Conservation (phyloP, 169 alveolate genomes). For the Babesia caballi region DNA sequence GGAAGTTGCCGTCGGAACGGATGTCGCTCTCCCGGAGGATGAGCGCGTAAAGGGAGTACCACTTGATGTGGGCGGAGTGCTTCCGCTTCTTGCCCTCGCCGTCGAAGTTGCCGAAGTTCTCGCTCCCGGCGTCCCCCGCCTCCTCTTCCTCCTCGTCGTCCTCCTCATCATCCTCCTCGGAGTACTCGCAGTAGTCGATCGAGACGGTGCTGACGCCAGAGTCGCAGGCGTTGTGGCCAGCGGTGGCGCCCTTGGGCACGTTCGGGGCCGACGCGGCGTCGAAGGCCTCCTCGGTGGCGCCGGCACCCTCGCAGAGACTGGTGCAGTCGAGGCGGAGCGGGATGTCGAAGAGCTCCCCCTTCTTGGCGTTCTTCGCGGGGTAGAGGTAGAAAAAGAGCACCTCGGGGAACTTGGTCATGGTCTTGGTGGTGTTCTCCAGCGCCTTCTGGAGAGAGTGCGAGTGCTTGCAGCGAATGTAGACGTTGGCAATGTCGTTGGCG, state of each 20-base stretch:
- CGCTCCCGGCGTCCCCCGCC: constrained; percentile 1
- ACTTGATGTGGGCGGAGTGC: constrained; percentile 68
- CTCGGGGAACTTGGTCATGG: constrained; percentile 81
- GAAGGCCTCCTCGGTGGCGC: constrained; percentile 35
- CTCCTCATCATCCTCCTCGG: constrained; percentile 49
- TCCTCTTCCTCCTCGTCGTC: constrained; percentile 34
- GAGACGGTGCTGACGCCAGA: constrained; percentile 32
- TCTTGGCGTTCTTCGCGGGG: constrained; percentile 82
- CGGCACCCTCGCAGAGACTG: constrained; percentile 41
- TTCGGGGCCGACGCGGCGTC: constrained; percentile 33
- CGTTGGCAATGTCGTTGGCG: constrained; percentile 53
- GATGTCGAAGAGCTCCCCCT: constrained; percentile 86
- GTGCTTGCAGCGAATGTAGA: constrained; percentile 66
- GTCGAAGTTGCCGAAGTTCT: constrained; percentile 5
- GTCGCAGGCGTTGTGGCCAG: constrained; percentile 33
- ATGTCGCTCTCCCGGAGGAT: constrained; percentile 77
- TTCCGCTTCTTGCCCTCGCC: constrained; percentile 27
- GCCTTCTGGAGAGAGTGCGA: constrained; percentile 74
- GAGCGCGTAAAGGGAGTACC: constrained; percentile 81
- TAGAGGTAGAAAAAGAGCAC: constrained; percentile 82
- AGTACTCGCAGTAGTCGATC: constrained; percentile 13
- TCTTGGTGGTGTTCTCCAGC: constrained; percentile 75
- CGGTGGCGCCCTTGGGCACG: constrained; percentile 32
- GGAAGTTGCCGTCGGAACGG: constrained; percentile 55
- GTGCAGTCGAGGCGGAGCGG: constrained; percentile 85